A percentile compares a stretch with the other conserved stretches of the same genome.
These are phyloP conservation scores for Auriscalpium microsporum DNA, from an alignment of 768 basidiomycete genomes.

Conservation along the genomic window DNA sequence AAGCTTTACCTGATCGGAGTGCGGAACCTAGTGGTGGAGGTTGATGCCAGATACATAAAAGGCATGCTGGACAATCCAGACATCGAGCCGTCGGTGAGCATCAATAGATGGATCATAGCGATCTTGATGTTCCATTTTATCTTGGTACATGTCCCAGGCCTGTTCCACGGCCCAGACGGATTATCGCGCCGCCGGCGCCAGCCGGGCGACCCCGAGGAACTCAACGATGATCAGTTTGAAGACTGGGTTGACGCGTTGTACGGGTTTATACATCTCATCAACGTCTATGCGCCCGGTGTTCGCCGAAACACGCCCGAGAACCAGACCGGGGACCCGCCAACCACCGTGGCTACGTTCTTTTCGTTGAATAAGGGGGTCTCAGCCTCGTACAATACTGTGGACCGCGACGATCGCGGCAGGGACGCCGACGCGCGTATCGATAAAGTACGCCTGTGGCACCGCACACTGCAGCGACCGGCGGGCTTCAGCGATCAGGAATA, in stretches of 20 bases:
- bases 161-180: slow-evolving; percentile 23
- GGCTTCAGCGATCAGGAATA: too few relatives aligned
- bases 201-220: background rate
- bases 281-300: background rate
- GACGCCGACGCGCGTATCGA: too few relatives aligned
- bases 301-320: background rate
- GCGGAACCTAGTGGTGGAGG: slow-evolving; percentile 19
- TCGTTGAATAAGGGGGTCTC: too few relatives aligned
- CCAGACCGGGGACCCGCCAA: background rate
- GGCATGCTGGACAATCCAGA: slow-evolving; percentile 35
- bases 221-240: background rate
- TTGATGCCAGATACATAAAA: slow-evolving; percentile 31
- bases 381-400: too few relatives aligned
- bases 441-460: too few relatives aligned
- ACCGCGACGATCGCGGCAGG: too few relatives aligned
- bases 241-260: background rate
- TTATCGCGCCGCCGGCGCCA: slow-evolving; percentile 14
- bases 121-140: slow-evolving; percentile 31
- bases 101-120: slow-evolving; percentile 35
- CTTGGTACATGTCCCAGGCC: slow-evolving; percentile 28
- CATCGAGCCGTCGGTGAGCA: slow-evolving; percentile 26
- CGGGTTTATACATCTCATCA: background rate
- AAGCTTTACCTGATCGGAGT: slow-evolving; percentile 22
- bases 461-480: too few relatives aligned
- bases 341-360: too few relatives aligned